These are phyloP conservation scores for Sutorius eximius DNA, from an alignment of 1,284 basidiomycete species.

Conservation along the genomic window DNA sequence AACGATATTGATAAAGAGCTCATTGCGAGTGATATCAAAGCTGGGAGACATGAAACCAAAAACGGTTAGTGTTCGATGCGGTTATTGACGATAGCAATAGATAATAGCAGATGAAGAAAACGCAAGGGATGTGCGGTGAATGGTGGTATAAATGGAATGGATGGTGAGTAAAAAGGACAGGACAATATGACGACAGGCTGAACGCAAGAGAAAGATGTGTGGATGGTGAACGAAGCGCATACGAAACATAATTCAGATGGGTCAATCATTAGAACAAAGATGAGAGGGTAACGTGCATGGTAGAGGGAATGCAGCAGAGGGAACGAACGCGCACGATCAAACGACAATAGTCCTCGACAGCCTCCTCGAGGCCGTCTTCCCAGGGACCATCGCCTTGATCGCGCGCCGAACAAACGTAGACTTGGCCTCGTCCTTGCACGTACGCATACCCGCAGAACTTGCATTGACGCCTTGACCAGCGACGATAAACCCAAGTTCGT, in stretches of 20 bases:
- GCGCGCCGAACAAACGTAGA: slow-evolving; percentile 61
- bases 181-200: slow-evolving; percentile 27
- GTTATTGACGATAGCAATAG: slow-evolving; percentile 34
- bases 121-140: slow-evolving; percentile 14
- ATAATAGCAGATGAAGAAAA: slow-evolving; percentile 26
- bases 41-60: background rate
- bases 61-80: slow-evolving; percentile 15
- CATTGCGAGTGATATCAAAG: slow-evolving; percentile 21
- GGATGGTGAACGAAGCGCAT: slow-evolving; percentile 13
- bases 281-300: background rate
- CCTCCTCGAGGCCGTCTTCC: slow-evolving; percentile 48
- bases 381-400: slow-evolving; percentile 64
- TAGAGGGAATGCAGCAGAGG: background rate
- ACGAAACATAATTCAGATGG: slow-evolving; percentile 9
- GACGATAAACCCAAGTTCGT: slow-evolving; percentile 55
- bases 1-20: slow-evolving; percentile 4
- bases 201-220: slow-evolving; percentile 13
- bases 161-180: slow-evolving; percentile 2
- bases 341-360: slow-evolving; percentile 39
- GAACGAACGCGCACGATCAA: slow-evolving; percentile 10
- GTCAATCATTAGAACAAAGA: slow-evolving; percentile 25
- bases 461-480: slow-evolving; percentile 26
- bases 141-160: slow-evolving; percentile 22
- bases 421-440: slow-evolving; percentile 47
- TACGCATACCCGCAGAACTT: slow-evolving; percentile 22